Percentiles rank a stretch among this genome's conserved stretches.
Evolutionary conservation across 495 filamentous ascomycete species (phyloP).

Genomic region (Bacidia rubella): DNA sequence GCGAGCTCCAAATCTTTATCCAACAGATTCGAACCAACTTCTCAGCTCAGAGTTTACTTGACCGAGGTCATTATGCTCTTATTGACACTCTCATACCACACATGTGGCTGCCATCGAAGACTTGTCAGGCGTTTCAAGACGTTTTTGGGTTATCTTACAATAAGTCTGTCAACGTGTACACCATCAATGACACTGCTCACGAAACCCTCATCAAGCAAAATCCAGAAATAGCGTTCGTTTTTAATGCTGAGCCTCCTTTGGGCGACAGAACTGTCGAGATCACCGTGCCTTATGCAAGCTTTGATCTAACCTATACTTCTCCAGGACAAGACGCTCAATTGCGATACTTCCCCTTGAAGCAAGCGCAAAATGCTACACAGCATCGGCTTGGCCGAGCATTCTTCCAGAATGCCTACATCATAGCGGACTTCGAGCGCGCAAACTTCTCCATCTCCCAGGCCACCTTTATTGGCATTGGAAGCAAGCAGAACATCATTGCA

Average conservation of each 20-base stretch:
- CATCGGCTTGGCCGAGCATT: slow-evolving; percentile 42
- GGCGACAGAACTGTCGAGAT: slow-evolving; percentile 32
- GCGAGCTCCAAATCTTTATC: slow-evolving; percentile 35
- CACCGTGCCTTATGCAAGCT: slow-evolving; percentile 36
- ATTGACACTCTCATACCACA: slow-evolving; percentile 42
- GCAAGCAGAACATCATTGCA: not conserved
- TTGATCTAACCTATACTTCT: slow-evolving; percentile 27
- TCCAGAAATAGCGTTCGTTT: slow-evolving; percentile 33
- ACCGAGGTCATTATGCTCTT: slow-evolving; percentile 17
- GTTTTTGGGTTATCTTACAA: slow-evolving; percentile 38
- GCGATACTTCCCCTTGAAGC: slow-evolving; percentile 40
- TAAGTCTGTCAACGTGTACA: slow-evolving; percentile 29
- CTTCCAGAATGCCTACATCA: slow-evolving; percentile 34
- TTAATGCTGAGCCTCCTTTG: slow-evolving; percentile 22
- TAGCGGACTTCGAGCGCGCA: not conserved
- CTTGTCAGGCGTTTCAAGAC: slow-evolving; percentile 38
- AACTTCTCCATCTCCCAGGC: slow-evolving; percentile 7
- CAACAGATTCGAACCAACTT: not conserved
- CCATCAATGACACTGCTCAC: slow-evolving; percentile 36
- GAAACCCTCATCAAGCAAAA: slow-evolving; percentile 29
- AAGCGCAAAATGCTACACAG: slow-evolving; percentile 33
- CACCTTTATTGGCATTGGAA: not conserved
- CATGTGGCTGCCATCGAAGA: slow-evolving; percentile 38
- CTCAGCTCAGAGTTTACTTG: slow-evolving; percentile 6
- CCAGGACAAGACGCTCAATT: slow-evolving; percentile 16